Evolutionary conservation across 148 eudicot genomes (phyloP), one percentile per base, ranked within the genome.

Genomic region (Persicaria maculosa): DNA sequence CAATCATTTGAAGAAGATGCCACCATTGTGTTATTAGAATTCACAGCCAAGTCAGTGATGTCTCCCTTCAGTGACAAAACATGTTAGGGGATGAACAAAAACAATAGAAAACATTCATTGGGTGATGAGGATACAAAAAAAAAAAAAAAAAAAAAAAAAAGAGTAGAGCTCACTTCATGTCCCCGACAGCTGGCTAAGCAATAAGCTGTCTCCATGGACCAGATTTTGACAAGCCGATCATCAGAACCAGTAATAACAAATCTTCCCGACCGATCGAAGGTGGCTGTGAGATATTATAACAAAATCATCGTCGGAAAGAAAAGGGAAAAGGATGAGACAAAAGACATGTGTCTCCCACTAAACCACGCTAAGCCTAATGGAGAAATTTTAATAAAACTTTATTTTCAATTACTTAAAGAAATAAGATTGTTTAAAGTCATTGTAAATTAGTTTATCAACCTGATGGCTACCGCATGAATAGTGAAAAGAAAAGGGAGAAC

Each of bases 121-220:
- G 46, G n/a, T n/a, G 16, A 71, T 17, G 25, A 12, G 17, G 45
- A 50, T n/a, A n/a, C 17, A 54, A 5, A 54, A 50, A 55, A 64
- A 44, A 44, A 47, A 20, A 10, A 53, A n/a, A n/a, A n/a, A 54
- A 5, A 54, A 50, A 55, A 64, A 44, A 44, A 47, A 20, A 10
- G 47, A 16, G 10, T 52, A 72, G 67, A 64, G 84, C 96, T 77
- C 80, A 95, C 99, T 80, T 95, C 97, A 85, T 95, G 99, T 46
- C 99, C 99, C 75, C 98, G 97, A 61, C 99, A 95, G 90, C 99
- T 95, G 44, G 94, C 96, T 83, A 95, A 88, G 88, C 96, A 90
- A 83, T 85, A 89, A 20, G 96, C 93, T 76, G 96, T 92, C 83
- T 95, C 99, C 97, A 92, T 92, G 71, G 96, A 95, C 99, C 99